Conservation (phyloP, 1,284 basidiomycete species). For the Apiotrichum montevideense region DNA sequence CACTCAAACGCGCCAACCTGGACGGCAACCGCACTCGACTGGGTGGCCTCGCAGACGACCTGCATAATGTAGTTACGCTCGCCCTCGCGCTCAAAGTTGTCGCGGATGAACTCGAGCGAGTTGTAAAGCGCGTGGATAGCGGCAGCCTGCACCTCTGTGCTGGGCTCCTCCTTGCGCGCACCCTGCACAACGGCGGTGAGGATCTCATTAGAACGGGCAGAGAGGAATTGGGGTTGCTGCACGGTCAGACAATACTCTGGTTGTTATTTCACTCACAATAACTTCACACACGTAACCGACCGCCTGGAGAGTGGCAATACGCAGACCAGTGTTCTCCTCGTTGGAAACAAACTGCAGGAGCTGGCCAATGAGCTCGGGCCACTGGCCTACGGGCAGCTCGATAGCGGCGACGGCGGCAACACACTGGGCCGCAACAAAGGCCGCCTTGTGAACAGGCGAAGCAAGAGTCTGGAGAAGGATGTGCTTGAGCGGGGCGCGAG, state of each 20-base stretch:
- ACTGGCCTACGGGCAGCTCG: constrained; percentile 80
- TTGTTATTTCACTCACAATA: constrained; percentile 59
- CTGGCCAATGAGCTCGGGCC: constrained; percentile 83
- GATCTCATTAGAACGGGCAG: constrained; percentile 90
- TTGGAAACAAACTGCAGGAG: constrained; percentile 83
- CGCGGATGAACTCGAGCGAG: constrained; percentile 93
- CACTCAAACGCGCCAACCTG: constrained; percentile 93
- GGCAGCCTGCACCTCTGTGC: constrained; percentile 88
- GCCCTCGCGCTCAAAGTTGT: constrained; percentile 98
- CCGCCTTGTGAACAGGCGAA: constrained; percentile 66
- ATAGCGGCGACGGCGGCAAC: constrained; percentile 89
- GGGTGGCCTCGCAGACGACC: constrained; percentile 97
- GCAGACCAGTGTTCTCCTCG: constrained; percentile 66
- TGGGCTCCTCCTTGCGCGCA: constrained; percentile 90
- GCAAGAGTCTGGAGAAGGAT: constrained; percentile 76
- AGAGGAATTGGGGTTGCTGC: constrained; percentile 85
- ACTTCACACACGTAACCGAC: constrained; percentile 97
- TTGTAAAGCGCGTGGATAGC: constrained; percentile 91
- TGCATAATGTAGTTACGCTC: constrained; percentile 99
- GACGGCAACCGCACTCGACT: constrained; percentile 68
- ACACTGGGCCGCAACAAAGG: constrained; percentile 84
- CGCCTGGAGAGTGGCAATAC: constrained; percentile 84
- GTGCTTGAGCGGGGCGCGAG: constrained; percentile 80
- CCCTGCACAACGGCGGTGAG: constrained; percentile 98
- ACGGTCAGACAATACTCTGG: neutral